A percentile compares a stretch with the other conserved stretches of the same genome.
phyloP scores from a whole-genome alignment of 306 rosid species.

The Lathyrus oleraceus region DNA sequence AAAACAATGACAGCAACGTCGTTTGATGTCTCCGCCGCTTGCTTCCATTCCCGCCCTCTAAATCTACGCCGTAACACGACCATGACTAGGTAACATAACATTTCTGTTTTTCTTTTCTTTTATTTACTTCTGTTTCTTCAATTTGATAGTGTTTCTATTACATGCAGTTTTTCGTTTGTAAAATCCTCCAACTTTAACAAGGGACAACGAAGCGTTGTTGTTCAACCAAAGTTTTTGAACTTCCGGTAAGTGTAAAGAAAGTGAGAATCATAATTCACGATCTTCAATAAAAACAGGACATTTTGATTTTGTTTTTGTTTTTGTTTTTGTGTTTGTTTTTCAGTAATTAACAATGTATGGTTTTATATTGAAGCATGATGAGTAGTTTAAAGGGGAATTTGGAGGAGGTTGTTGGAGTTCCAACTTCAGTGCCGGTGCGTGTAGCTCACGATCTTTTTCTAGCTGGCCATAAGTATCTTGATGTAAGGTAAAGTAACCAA shows the following conservation, averaged over 20 bases:
- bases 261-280: not conserved
- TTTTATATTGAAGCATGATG: conserved; percentile 41
- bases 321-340: too few species aligned
- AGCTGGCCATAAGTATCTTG: conserved; percentile 90
- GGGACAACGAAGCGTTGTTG: not conserved
- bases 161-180: conserved; percentile 35
- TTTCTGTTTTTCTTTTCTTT: not conserved
- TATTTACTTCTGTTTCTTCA: not conserved
- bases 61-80: conserved; percentile 25
- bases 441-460: conserved; percentile 81
- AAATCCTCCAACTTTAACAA: conserved; percentile 27
- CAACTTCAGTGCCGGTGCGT: conserved; percentile 85
- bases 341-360: not conserved
- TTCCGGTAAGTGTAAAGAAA: conserved; percentile 33
- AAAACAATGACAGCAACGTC: conserved; percentile 44
- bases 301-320: not conserved
- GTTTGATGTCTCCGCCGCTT: conserved; percentile 42
- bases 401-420: conserved; percentile 51
- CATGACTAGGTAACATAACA: conserved; percentile 3
- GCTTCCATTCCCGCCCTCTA: conserved; percentile 28
- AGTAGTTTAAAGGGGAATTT: conserved; percentile 50
- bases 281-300: not conserved
- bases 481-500: conserved; percentile 61
- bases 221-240: conserved; percentile 25
- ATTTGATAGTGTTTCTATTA: not conserved